Percentiles rank a stretch among this genome's conserved stretches.
Evolutionary conservation across 2,329 filamentous ascomycete species (phyloP).

Genomic region (Fusarium mundagurra): DNA sequence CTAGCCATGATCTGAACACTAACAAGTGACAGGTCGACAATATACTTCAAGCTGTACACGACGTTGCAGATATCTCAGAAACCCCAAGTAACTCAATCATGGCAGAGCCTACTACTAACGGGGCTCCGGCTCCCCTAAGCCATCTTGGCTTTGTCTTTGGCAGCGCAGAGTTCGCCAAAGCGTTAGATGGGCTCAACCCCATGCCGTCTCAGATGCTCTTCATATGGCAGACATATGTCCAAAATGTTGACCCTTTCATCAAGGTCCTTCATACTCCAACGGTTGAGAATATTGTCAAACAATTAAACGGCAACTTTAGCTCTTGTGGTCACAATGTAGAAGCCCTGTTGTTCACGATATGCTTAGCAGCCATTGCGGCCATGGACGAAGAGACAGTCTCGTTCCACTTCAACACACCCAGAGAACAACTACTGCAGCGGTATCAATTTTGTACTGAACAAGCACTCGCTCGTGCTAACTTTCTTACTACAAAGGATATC

Average conservation of each 20-base stretch:
- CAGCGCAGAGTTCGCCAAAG: slow-evolving; percentile 5
- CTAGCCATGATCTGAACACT: not conserved
- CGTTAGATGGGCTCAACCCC: slow-evolving; percentile 33
- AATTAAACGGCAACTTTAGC: slow-evolving; percentile 33
- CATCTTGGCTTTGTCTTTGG: slow-evolving; percentile 36
- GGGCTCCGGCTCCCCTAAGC: not conserved
- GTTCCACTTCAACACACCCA: slow-evolving; percentile 30
- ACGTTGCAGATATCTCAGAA: slow-evolving; percentile 28
- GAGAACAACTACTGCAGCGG: slow-evolving; percentile 22
- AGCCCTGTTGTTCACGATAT: slow-evolving; percentile 43
- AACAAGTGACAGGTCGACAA: slow-evolving; percentile 40
- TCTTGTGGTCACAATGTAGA: slow-evolving; percentile 25
- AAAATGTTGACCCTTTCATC: slow-evolving; percentile 47
- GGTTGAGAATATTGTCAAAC: slow-evolving; percentile 28
- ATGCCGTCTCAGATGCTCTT: slow-evolving; percentile 44
- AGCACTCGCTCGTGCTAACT: slow-evolving; percentile 36
- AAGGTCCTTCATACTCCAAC: slow-evolving; percentile 43
- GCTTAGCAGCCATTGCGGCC: slow-evolving; percentile 41
- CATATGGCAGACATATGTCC: slow-evolving; percentile 44
- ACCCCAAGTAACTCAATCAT: not conserved
- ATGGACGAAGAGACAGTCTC: slow-evolving; percentile 34
- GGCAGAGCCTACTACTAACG: not conserved
- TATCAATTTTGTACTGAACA: slow-evolving; percentile 40
- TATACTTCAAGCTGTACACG: slow-evolving; percentile 46
- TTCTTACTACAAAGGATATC: slow-evolving; percentile 37